Evolutionary conservation across 805 yeast species (phyloP), one percentile per base, ranked within the genome.

Genomic region (Zygotorulaspora danielsina): DNA sequence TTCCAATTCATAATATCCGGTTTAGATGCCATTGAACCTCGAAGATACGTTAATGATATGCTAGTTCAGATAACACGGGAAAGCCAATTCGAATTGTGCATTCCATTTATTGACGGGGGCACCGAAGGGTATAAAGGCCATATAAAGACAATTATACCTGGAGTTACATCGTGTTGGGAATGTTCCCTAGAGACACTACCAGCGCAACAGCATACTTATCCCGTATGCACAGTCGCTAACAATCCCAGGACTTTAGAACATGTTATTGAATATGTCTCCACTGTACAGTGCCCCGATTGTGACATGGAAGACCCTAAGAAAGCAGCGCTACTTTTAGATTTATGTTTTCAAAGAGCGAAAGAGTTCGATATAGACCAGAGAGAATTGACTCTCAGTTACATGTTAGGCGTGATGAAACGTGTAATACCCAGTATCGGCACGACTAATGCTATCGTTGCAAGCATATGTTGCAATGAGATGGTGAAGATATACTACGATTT

Each of bases 111-210:
- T 11, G 98, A 90, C 58, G 97, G 97, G 3, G 98, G 97, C 2
- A 84, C 96, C 0, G 97, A 90, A 57, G 97, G 97, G 0, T 82
- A 90, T 55, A 75, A 84, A 48, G 98, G 98, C 2, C 96, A 90
- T 54, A 75, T 88, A 10, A 79, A 95, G 53, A 82, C 87, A 10
- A 87, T 90, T 26, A 63, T 88, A 12, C 97, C 98, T 1, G 78
- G 86, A 0, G 62, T 87, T 20, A 78, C 90, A 0, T 83, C 96
- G 0, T 90, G 98, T 63, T 90, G 86, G 66, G 97, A 90, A 59
- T 90, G 98, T 55, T 84, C 95, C 4, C 66, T 85, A 38, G 84
- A 81, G 42, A 73, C 94, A 59, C 67, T 88, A 29, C 76, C 84
- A 8, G 67, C 71, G 3, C 60, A 66, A 18, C 44, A 41, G 25